Evolutionary conservation across 345 rosid genomes (phyloP).

Genomic region (Rhizophora mangle): DNA sequence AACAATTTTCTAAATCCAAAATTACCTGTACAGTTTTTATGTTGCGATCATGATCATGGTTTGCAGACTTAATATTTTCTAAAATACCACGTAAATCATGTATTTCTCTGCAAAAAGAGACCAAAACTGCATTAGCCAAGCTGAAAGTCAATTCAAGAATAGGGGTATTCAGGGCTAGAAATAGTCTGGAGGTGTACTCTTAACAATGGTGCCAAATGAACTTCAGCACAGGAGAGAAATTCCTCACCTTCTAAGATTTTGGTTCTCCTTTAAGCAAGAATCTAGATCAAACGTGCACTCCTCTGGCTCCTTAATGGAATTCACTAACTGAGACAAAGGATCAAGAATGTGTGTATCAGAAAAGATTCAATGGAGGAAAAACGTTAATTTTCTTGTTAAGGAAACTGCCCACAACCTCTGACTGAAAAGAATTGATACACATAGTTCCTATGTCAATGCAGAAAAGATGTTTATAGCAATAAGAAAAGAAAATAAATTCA

Average conservation of each 20-base stretch:
- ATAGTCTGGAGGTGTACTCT: neutral
- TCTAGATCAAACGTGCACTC: conserved; percentile 61
- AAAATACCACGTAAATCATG: conserved; percentile 48
- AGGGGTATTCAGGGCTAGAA: neutral
- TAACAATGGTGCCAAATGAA: neutral
- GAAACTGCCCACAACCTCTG: conserved; percentile 51
- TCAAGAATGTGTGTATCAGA: too few relatives aligned
- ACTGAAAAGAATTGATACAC: conserved; percentile 39
- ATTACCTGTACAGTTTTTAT: conserved; percentile 37
- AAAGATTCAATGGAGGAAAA: too few relatives aligned
- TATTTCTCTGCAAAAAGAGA: conserved; percentile 60
- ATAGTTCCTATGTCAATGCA: conserved; percentile 31
- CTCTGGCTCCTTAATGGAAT: conserved; percentile 57
- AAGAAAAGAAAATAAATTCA: conserved; percentile 12
- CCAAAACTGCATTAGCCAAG: conserved; percentile 16
- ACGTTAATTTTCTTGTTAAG: conserved; percentile 1
- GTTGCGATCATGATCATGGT: conserved; percentile 28
- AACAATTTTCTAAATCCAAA: neutral
- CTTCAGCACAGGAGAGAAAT: conserved; percentile 23
- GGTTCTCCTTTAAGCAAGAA: conserved; percentile 78
- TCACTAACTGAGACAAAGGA: conserved; percentile 51
- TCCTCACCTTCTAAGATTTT: conserved; percentile 64
- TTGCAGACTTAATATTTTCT: conserved; percentile 37
- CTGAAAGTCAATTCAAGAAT: conserved; percentile 10
- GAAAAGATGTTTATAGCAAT: too few relatives aligned